These are phyloP conservation scores for Papiliotrema nemorosa DNA, from an alignment of 1,284 basidiomycete genomes.

Conservation along the genomic window DNA sequence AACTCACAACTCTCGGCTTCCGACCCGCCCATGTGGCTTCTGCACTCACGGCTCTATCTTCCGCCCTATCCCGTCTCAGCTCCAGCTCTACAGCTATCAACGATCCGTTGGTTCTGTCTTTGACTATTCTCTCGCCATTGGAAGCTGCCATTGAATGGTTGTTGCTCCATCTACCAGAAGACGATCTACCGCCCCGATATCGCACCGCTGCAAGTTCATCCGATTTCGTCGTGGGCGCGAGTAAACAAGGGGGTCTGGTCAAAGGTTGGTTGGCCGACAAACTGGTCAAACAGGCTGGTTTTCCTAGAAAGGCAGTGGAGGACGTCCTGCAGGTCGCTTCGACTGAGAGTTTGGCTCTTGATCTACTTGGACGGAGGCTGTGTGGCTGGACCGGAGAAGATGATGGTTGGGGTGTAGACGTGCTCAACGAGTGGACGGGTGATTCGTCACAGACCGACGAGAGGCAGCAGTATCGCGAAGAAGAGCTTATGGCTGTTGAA, in stretches of 20 bases:
- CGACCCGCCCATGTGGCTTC: conserved; percentile 49
- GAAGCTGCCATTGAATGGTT: conserved; percentile 54
- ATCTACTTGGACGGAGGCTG: conserved; percentile 45
- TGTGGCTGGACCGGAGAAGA: conserved; percentile 49
- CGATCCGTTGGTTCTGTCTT: conserved; percentile 48
- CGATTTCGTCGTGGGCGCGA: conserved; percentile 55
- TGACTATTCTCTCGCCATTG: conserved; percentile 55
- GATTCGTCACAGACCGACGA: conserved; percentile 54
- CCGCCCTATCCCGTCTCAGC: conserved; percentile 40
- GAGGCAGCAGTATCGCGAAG: conserved; percentile 58
- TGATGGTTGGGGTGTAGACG: conserved; percentile 49
- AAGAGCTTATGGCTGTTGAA: conserved; percentile 64
- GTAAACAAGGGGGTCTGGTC: conserved; percentile 57
- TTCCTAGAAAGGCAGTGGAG: conserved; percentile 69
- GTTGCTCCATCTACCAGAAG: conserved; percentile 55
- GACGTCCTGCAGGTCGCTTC: conserved; percentile 16
- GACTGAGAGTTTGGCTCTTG: conserved; percentile 38
- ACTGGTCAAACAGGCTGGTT: conserved; percentile 78
- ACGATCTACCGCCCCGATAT: conserved; percentile 57
- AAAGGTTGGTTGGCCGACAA: conserved; percentile 78
- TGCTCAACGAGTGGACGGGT: conserved; percentile 54
- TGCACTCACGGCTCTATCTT: conserved; percentile 38
- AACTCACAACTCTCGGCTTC: conserved; percentile 50
- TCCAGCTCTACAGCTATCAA: conserved; percentile 28
- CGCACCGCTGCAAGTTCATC: conserved; percentile 65